These are phyloP conservation scores for Kwoniella shivajii DNA, from an alignment of 1,284 basidiomycete species.

Conservation along the genomic window DNA sequence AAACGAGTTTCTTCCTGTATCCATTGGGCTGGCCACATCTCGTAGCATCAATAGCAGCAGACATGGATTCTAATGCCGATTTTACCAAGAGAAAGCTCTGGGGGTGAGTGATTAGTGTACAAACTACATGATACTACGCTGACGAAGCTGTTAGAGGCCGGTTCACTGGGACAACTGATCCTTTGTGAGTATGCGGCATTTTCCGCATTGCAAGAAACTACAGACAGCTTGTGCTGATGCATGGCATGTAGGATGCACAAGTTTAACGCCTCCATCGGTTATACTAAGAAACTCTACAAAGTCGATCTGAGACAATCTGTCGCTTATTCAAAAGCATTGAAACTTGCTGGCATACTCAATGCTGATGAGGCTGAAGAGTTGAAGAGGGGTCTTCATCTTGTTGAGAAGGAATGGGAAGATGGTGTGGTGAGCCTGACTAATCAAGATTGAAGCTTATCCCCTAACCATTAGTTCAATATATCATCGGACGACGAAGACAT, in stretches of 20 bases:
- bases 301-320: conserved; percentile 92
- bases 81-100: conserved; percentile 52
- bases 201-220: too few species aligned
- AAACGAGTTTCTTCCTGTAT: too few species aligned
- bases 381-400: conserved; percentile 70
- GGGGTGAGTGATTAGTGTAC: conserved; percentile 46
- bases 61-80: conserved; percentile 37
- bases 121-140: too few species aligned
- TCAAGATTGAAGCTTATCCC: background rate
- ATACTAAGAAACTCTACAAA: conserved; percentile 89
- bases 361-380: conserved; percentile 73
- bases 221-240: conserved; percentile 71
- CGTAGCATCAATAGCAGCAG: too few species aligned
- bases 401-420: conserved; percentile 81
- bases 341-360: conserved; percentile 75
- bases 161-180: conserved; percentile 84
- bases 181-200: too few species aligned
- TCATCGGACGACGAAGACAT: conserved; percentile 93
- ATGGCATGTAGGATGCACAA: conserved; percentile 78
- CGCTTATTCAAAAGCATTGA: conserved; percentile 86
- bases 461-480: conserved; percentile 66
- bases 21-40: too few species aligned
- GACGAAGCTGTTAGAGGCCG: conserved; percentile 59
- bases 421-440: conserved; percentile 59
- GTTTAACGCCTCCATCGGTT: conserved; percentile 91